Conservation (phyloP, 2,329 filamentous ascomycete species). For the Xylariaceae sp. region DNA sequence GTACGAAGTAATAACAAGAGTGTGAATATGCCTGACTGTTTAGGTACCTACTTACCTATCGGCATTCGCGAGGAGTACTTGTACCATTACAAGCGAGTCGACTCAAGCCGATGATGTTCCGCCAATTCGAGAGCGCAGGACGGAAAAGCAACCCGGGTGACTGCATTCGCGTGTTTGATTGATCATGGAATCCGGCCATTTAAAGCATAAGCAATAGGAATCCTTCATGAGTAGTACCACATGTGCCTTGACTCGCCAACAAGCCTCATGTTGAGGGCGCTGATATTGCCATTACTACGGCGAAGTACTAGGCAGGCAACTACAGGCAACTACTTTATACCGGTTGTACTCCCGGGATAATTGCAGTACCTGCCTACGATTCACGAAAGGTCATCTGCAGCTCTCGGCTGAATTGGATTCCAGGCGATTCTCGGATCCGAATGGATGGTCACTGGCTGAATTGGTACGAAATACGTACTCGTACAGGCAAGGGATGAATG, state of each 20-base stretch:
- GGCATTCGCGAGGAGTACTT: no score
- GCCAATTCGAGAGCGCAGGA: not conserved
- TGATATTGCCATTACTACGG: not conserved
- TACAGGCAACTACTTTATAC: no score
- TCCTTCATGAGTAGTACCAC: not conserved
- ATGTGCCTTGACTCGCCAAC: not conserved
- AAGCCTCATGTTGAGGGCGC: not conserved
- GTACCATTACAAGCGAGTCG: no score
- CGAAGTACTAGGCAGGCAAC: no score
- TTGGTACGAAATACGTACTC: not conserved
- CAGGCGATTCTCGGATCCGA: not conserved
- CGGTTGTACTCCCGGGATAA: not conserved
- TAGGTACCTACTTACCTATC: no score
- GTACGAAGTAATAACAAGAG: no score
- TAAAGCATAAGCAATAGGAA: not conserved
- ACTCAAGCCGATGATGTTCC: not conserved
- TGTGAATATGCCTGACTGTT: no score
- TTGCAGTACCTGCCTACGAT: not conserved
- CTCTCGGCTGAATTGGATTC: not conserved
- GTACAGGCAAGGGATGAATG: not conserved
- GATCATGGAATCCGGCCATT: not conserved
- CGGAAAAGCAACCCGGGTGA: not conserved
- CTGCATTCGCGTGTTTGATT: not conserved
- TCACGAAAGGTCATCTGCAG: not conserved
- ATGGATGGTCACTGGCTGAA: not conserved